Evolutionary conservation across 2,329 filamentous ascomycete species (phyloP).

Genomic region (Calonectria pseudoreteaudii): DNA sequence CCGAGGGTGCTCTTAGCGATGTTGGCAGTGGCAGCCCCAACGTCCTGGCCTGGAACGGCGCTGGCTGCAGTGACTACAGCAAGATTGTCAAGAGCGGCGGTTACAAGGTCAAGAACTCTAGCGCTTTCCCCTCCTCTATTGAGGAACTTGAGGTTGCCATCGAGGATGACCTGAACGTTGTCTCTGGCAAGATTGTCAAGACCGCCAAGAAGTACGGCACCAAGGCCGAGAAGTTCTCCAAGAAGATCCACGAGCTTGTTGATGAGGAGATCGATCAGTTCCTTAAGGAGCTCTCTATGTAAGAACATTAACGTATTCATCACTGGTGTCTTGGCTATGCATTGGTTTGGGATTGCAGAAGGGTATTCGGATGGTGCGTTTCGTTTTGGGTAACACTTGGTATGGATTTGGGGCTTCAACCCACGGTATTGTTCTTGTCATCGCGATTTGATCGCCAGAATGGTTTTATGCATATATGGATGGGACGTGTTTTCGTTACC

Average conservation of each 20-base stretch:
- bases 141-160: constrained; percentile 72
- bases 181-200: constrained; percentile 67
- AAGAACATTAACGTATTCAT: constrained; percentile 43
- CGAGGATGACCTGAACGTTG: constrained; percentile 70
- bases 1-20: constrained; percentile 80
- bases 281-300: constrained; percentile 62
- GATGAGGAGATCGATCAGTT: constrained; percentile 72
- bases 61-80: constrained; percentile 91
- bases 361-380: constrained; percentile 33
- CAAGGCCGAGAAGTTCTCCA: constrained; percentile 71
- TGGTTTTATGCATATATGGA: constrained; percentile 21
- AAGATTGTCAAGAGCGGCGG: constrained; percentile 81
- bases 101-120: constrained; percentile 68
- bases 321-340: constrained; percentile 39
- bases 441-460: constrained; percentile 15
- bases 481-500: background rate
- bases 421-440: constrained; percentile 32
- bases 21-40: constrained; percentile 90
- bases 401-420: constrained; percentile 34
- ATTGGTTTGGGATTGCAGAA: constrained; percentile 42
- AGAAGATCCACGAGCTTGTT: constrained; percentile 72
- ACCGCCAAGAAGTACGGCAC: constrained; percentile 63
- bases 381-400: constrained; percentile 45
- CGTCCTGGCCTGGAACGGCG: constrained; percentile 98
- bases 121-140: constrained; percentile 56